Conservation (phyloP, 2,329 filamentous ascomycete genomes). For the Aschersonia sp. region DNA sequence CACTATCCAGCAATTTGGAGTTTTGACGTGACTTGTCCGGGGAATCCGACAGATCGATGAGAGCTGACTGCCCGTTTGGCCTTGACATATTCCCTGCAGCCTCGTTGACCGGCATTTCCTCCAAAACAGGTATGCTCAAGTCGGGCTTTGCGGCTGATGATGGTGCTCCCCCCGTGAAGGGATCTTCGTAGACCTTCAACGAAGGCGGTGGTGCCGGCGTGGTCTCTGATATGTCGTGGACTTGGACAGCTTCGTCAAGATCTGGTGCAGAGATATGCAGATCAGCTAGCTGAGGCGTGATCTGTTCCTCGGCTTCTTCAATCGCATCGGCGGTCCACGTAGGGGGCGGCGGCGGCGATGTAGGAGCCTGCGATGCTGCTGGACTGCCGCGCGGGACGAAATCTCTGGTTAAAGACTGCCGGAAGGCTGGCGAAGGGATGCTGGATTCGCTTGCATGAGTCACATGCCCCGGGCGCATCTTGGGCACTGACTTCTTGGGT, state of each 20-base stretch:
- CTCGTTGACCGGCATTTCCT: slow-evolving; percentile 47
- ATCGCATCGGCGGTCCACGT: slow-evolving; percentile 24
- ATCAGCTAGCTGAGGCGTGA: slow-evolving; percentile 31
- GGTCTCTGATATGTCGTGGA: slow-evolving; percentile 2
- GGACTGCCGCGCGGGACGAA: slow-evolving; percentile 25
- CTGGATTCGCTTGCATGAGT: slow-evolving; percentile 34
- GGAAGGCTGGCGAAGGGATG: slow-evolving; percentile 28
- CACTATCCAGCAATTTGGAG: slow-evolving; percentile 54
- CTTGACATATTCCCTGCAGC: slow-evolving; percentile 22
- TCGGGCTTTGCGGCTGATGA: slow-evolving; percentile 26
- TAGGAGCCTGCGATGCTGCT: slow-evolving; percentile 18
- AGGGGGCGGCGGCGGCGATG: slow-evolving; percentile 19
- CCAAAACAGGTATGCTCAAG: slow-evolving; percentile 36
- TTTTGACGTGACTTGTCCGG: slow-evolving; percentile 42
- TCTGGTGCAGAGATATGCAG: slow-evolving; percentile 19
- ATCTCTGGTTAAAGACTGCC: slow-evolving; percentile 13
- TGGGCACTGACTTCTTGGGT: slow-evolving; percentile 34
- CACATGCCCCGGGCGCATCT: slow-evolving; percentile 28
- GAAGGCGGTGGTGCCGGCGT: slow-evolving; percentile 22
- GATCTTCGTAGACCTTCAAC: slow-evolving; percentile 49
- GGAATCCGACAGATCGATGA: slow-evolving; percentile 11
- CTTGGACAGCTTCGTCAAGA: not conserved
- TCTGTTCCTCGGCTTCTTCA: slow-evolving; percentile 35
- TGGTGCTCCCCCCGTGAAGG: slow-evolving; percentile 33
- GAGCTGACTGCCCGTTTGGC: slow-evolving; percentile 9